Base-by-base conservation (phyloP, 2,329 filamentous ascomycete genomes). In the Phialophora macrospora region DNA sequence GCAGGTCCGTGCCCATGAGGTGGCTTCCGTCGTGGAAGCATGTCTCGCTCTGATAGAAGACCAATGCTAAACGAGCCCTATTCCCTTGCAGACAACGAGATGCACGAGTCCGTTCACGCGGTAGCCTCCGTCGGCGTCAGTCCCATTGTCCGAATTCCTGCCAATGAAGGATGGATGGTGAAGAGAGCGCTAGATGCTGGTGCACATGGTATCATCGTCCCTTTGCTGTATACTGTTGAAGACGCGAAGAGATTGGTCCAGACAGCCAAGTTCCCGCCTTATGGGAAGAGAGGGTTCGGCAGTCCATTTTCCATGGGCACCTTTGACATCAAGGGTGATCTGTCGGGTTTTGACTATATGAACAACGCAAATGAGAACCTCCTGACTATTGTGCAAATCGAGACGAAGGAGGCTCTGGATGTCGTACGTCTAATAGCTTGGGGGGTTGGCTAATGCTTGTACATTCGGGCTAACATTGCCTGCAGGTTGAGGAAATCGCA, bases 151-250 rank as follows among this genome's bases (percentile, higher is more conserved):
- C 75, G 77, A 59, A 82, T 87, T 49, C 80, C 83, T 14, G 83
- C 83, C 28, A 85, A 85, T 63, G 84, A 87, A 75, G 79, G 82
- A 55, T 87, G 84, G 85, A 86, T 87, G 84, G 84, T 87, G 64
- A 87, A 88, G 73, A 78, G 85, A 58, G 85, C 85, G 11, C 79
- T 88, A 44, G 86, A 88, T 70, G 77, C 84, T 52, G 85, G 85
- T 44, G 85, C 85, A 7, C 85, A 88, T 72, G 85, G 84, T 34
- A 80, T 88, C 41, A 76, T 87, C 30, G 84, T 85, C 4, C 84
- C 83, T 3, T 74, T 85, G 4, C 77, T 85, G 38, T 80, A 83
- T 68, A 84, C 80, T 0, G 80, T 80, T 11, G 82, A 84, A 24
- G 84, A 87, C 68, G 84, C 83, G 4, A 78, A 77, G 68, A 79